Evolutionary conservation across 108 stramenopile species (phyloP).

Genomic region (Nitzschia sp.): DNA sequence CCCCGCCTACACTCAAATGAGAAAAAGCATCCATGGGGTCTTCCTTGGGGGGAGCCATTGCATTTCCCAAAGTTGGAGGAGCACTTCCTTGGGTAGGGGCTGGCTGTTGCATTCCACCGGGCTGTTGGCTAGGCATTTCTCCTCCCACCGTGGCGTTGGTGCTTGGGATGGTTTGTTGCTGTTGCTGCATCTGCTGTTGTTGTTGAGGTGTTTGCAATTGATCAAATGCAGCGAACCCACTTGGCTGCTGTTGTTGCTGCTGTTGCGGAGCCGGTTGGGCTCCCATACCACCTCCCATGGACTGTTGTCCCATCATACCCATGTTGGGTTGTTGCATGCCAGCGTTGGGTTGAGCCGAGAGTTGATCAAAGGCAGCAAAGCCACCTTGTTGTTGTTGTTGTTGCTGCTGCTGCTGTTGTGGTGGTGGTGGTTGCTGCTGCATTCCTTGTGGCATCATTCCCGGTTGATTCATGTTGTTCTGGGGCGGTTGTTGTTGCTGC

Average conservation of each 20-base stretch:
- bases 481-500: neutral
- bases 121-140: too few relatives aligned
- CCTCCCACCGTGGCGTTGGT: too few relatives aligned
- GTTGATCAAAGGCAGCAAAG: conserved; percentile 52
- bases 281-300: too few relatives aligned
- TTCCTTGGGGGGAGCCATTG: conserved; percentile 8
- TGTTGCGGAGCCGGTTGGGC: too few relatives aligned
- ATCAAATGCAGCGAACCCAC: too few relatives aligned
- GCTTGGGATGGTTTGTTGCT: too few relatives aligned
- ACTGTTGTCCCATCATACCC: too few relatives aligned
- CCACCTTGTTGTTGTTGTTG: conserved; percentile 21
- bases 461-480: neutral
- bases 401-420: neutral
- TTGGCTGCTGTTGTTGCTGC: too few relatives aligned
- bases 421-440: neutral
- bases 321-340: too few relatives aligned
- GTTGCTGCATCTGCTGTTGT: too few relatives aligned
- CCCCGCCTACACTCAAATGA: conserved; percentile 27
- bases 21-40: conserved; percentile 47
- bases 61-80: neutral
- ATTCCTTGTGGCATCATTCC: neutral
- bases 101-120: conserved; percentile 31
- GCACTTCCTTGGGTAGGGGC: conserved; percentile 2
- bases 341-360: too few relatives aligned
- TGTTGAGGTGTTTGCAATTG: too few relatives aligned